Base-by-base conservation (phyloP, 768 basidiomycete genomes). In the Leccinum arenicola region DNA sequence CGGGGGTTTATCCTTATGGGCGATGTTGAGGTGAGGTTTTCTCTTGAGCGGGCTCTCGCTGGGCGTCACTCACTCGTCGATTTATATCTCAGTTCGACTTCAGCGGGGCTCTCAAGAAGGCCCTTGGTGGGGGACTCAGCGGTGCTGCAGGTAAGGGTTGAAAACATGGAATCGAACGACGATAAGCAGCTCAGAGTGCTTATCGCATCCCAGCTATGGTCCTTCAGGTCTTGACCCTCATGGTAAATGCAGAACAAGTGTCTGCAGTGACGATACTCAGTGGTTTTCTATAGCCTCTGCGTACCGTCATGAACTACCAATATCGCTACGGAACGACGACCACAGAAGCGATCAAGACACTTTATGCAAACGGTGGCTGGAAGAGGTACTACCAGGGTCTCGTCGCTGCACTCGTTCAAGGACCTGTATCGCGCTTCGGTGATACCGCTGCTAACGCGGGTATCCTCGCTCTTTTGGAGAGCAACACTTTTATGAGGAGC, bases 241-340 rank as follows among this genome's bases (percentile, higher is more conserved):
- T 97, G 94, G 77, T 75, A 62, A 52, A 59, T 50, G 3, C 31
- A 25, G 45, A 27, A 35, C 11, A 15, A 33, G 9, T 23, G 5
- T 21, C 3, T 25, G 29, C 29, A 38, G 14, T 21, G 23, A 53
- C 21, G 47, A 2, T 50, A 14, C 50, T 33, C 57, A 60, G 45
- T 60, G 12, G 25, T 38, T n/a, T 29, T 27, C 50, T 47, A 12
- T 55, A 89, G 89, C 94, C 93, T 6, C 74, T 96, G n/a, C 84
- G 93, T n/a, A 97, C 95, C 3, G 82, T 95, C 56, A 98, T 98
- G 96, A 98, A 98, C 78, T 97, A 91, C 70, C 93, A 95, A 75
- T 94, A 95, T 71, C 84, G 88, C 55, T 95, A 85, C 69, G 95
- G 95, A n/a, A 88, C 88, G 2, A 82, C 85, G 2, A 85, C 85